Percentiles rank a stretch among this genome's conserved stretches.
Evolutionary conservation across 2,329 filamentous ascomycete species (phyloP).

Genomic region (Graphiopsis chlorocephala): DNA sequence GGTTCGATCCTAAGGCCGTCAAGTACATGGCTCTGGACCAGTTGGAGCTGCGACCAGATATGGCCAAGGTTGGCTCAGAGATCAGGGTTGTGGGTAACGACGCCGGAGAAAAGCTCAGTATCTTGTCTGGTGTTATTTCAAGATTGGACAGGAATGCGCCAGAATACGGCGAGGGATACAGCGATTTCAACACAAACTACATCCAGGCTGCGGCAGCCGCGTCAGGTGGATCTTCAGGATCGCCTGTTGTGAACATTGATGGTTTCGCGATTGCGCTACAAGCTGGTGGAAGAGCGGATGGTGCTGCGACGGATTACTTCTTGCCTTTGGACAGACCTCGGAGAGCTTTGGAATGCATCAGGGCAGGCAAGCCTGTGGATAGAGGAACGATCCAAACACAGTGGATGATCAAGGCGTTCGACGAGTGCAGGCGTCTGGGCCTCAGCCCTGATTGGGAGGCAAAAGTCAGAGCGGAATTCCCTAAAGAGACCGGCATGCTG

Average conservation of each 20-base stretch:
- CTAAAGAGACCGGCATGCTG: constrained; percentile 93
- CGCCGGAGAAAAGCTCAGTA: constrained; percentile 96
- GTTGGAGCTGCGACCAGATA: constrained; percentile 76
- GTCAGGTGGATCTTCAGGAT: constrained; percentile 95
- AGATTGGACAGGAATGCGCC: constrained; percentile 93
- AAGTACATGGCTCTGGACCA: constrained; percentile 93
- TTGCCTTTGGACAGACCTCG: constrained; percentile 86
- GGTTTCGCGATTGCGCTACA: constrained; percentile 89
- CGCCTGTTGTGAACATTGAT: constrained; percentile 94
- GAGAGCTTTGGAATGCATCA: constrained; percentile 82
- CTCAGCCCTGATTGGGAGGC: constrained; percentile 84
- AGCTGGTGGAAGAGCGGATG: constrained; percentile 88
- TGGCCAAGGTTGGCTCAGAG: constrained; percentile 83
- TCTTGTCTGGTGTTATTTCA: constrained; percentile 95
- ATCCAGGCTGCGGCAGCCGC: constrained; percentile 97
- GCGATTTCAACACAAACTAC: constrained; percentile 94
- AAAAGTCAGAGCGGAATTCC: constrained; percentile 76
- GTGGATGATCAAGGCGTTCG: constrained; percentile 94
- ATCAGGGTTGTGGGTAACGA: constrained; percentile 98
- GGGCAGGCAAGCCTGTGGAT: constrained; percentile 69
- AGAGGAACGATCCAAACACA: constrained; percentile 97
- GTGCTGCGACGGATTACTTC: constrained; percentile 97
- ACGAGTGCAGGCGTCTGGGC: constrained; percentile 88
- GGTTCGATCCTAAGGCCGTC: constrained; percentile 92
- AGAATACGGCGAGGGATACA: constrained; percentile 96